Conservation (phyloP, 805 yeast genomes). For the Priceomyces melissophilus region DNA sequence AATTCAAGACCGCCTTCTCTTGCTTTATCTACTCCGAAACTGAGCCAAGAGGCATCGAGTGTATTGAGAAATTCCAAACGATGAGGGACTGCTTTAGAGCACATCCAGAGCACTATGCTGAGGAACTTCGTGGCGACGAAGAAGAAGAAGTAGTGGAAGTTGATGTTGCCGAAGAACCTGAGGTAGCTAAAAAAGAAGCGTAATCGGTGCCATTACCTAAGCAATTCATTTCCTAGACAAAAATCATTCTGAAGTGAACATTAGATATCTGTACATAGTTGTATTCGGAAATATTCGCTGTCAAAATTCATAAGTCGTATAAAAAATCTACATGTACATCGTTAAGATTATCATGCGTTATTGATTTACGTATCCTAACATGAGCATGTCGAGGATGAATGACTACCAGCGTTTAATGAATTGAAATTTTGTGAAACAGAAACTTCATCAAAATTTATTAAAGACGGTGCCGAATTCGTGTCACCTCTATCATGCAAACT, state of each 20-base stretch:
- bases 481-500: slow-evolving; percentile 5
- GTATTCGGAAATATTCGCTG: no score
- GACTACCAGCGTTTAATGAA: no score
- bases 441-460: no score
- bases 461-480: no score
- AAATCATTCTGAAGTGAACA: not conserved
- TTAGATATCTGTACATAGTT: no score
- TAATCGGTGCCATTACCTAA: not conserved
- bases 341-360: no score
- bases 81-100: slow-evolving; percentile 95
- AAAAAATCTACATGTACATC: no score
- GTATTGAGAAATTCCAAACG: slow-evolving; percentile 81
- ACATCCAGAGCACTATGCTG: slow-evolving; percentile 91
- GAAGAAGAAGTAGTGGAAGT: slow-evolving; percentile 25
- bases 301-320: no score
- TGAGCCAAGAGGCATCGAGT: slow-evolving; percentile 96
- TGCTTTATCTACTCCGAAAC: slow-evolving; percentile 92
- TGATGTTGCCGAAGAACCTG: slow-evolving; percentile 2
- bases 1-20: slow-evolving; percentile 69
- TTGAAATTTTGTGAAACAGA: no score
- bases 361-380: no score
- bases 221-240: not conserved
- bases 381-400: no score
- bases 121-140: slow-evolving; percentile 81
- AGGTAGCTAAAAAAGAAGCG: slow-evolving; percentile 2